Conservation (phyloP, 2,329 filamentous ascomycete species). For the Pezicula neosporulosa region DNA sequence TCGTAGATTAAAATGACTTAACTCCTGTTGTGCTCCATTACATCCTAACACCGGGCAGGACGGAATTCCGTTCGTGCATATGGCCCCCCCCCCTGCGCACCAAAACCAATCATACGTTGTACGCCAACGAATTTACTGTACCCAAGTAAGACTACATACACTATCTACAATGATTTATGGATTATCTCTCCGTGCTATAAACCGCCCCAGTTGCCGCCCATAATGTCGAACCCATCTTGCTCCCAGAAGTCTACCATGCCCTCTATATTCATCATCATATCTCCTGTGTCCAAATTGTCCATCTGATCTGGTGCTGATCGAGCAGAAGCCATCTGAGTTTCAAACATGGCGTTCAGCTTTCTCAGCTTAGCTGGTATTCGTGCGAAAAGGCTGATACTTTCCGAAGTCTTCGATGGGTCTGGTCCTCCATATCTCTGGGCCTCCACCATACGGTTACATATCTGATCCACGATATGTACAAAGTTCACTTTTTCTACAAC, state of each 20-base stretch:
- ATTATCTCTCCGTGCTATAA: neutral
- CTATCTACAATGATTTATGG: no score
- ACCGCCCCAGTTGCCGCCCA: neutral
- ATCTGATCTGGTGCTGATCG: neutral
- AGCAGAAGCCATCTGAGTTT: neutral
- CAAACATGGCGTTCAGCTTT: neutral
- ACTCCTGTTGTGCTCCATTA: neutral
- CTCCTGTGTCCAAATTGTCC: neutral
- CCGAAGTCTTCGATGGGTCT: neutral
- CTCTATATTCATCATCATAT: neutral
- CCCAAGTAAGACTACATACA: no score
- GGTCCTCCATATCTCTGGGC: no score
- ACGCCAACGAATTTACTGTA: no score
- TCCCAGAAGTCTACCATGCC: neutral
- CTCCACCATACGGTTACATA: no score
- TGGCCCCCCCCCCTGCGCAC: neutral
- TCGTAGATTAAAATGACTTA: no score
- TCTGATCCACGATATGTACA: no score
- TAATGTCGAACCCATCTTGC: neutral
- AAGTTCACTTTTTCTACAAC: slow-evolving; percentile 10
- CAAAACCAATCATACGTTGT: no score
- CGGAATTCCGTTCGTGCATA: slow-evolving; percentile 1
- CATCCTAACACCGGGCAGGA: neutral
- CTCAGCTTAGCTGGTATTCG: neutral
- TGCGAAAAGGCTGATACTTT: neutral